Percentiles rank a stretch among this genome's conserved stretches.
phyloP scores from a whole-genome alignment of 345 rosid species.

The Brassica carinata region DNA sequence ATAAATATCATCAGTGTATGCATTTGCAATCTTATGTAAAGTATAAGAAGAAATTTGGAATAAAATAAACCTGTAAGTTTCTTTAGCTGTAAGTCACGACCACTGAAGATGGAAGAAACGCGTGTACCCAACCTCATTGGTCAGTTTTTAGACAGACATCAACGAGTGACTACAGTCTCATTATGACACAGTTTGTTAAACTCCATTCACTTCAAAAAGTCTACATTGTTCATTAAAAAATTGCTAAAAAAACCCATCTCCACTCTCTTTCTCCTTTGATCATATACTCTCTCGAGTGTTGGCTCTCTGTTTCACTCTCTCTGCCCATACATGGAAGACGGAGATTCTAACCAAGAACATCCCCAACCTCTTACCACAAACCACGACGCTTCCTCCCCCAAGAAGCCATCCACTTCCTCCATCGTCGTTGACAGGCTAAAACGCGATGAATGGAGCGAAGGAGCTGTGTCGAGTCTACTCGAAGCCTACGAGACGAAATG shows the following conservation, averaged over 20 bases:
- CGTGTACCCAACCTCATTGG: conserved; percentile 34
- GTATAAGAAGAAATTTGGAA: no score
- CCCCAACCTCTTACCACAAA: not conserved
- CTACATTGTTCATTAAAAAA: not conserved
- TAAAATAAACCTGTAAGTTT: not conserved
- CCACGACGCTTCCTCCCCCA: conserved; percentile 3
- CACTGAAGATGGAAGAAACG: conserved; percentile 22
- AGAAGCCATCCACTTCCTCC: conserved; percentile 37
- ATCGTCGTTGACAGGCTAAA: conserved; percentile 63
- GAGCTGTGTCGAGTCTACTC: conserved; percentile 85
- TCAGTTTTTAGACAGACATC: conserved; percentile 10
- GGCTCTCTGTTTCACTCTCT: conserved; percentile 19
- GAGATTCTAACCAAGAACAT: conserved; percentile 52
- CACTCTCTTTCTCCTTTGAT: conserved; percentile 17
- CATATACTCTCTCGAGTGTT: conserved; percentile 9
- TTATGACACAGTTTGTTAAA: conserved; percentile 23
- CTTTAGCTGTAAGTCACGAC: conserved; percentile 19
- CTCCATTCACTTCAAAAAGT: conserved; percentile 31
- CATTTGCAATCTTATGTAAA: not conserved
- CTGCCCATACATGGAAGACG: conserved; percentile 63
- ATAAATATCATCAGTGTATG: not conserved
- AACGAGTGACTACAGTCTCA: conserved; percentile 18
- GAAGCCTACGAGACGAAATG: conserved; percentile 93
- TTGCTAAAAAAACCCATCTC: not conserved
- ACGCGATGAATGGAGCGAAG: conserved; percentile 98